Percentiles rank a stretch among this genome's conserved stretches.
Evolutionary conservation across 192 early-diverging fungal species (phyloP).

Genomic region (Umbelopsis sp.): DNA sequence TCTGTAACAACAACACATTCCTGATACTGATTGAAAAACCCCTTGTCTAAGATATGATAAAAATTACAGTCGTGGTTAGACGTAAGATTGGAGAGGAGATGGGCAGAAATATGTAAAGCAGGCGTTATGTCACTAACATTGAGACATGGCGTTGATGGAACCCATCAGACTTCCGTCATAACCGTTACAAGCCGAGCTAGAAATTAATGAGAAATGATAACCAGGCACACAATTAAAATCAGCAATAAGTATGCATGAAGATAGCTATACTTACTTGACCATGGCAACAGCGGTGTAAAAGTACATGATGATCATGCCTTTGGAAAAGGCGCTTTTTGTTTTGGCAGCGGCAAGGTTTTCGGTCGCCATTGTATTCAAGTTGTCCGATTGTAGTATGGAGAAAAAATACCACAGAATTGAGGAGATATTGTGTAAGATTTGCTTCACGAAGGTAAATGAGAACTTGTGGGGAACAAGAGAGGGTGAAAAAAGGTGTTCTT

Average conservation of each 20-base stretch:
- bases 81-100: not conserved
- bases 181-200: conserved; percentile 15
- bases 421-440: not conserved
- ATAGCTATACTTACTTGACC: no score
- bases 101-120: no score
- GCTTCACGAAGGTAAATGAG: no score
- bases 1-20: not conserved
- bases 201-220: no score
- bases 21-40: not conserved
- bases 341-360: not conserved
- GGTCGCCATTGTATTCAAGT: not conserved
- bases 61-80: not conserved
- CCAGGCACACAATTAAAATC: no score
- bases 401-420: not conserved
- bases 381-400: not conserved
- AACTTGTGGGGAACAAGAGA: no score
- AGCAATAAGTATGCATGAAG: no score
- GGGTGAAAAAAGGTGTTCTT: no score
- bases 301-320: not conserved
- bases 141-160: conserved; percentile 5
- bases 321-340: not conserved
- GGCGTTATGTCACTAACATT: no score
- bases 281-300: not conserved
- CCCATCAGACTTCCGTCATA: conserved; percentile 16
- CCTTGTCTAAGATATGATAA: not conserved